phyloP scores from a whole-genome alignment of 2,329 filamentous ascomycete species.

The Falciphora oryzae region DNA sequence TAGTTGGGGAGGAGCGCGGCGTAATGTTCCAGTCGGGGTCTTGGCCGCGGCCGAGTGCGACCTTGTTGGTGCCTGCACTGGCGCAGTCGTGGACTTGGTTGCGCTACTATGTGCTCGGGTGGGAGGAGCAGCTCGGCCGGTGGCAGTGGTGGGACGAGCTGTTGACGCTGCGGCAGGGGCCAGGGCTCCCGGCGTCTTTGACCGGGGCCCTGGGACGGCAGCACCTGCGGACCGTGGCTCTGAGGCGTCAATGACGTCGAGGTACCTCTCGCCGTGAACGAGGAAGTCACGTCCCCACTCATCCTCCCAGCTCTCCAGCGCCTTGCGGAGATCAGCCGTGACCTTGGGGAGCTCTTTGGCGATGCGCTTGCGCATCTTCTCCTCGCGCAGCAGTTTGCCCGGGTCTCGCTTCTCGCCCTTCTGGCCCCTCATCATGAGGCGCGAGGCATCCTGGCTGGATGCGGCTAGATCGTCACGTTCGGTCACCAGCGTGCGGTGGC shows the following conservation, averaged over 20 bases:
- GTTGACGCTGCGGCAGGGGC: constrained; percentile 46
- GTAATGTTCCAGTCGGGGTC: constrained; percentile 41
- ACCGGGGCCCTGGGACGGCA: constrained; percentile 49
- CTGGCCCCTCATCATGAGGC: constrained; percentile 82
- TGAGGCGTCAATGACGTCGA: constrained; percentile 71
- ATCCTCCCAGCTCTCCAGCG: constrained; percentile 84
- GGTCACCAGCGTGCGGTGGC: constrained; percentile 72
- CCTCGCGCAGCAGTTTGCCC: constrained; percentile 85
- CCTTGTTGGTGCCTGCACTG: background rate
- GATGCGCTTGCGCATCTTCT: constrained; percentile 98
- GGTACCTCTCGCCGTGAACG: constrained; percentile 85
- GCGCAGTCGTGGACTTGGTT: constrained; percentile 4
- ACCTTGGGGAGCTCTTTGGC: constrained; percentile 94
- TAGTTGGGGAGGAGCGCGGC: constrained; percentile 16
- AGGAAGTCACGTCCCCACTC: constrained; percentile 92
- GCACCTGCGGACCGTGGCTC: constrained; percentile 44
- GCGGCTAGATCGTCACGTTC: constrained; percentile 84
- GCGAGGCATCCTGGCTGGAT: constrained; percentile 91
- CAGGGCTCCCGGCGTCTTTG: constrained; percentile 61
- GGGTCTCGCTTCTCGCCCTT: constrained; percentile 95
- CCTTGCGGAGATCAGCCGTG: constrained; percentile 72
- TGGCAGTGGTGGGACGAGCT: constrained; percentile 33
- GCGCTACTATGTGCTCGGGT: constrained; percentile 16
- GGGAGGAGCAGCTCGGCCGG: constrained; percentile 19
- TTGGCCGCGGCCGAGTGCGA: constrained; percentile 35